Base-by-base conservation (phyloP, 768 basidiomycete species). In the Gyrodon lividus region DNA sequence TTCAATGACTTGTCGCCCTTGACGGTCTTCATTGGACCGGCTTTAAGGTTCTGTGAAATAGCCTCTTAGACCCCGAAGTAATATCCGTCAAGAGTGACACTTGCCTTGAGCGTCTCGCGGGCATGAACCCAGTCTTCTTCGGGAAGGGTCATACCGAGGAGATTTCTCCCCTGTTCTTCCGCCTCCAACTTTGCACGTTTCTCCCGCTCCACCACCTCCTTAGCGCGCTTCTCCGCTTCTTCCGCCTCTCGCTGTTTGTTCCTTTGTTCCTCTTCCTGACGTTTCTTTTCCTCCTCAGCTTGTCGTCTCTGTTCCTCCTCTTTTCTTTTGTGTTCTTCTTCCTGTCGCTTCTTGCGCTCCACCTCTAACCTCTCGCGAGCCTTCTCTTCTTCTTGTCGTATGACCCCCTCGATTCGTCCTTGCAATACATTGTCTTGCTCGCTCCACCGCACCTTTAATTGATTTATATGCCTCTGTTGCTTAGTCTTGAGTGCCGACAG, bases 41-140 rank as follows among this genome's bases (percentile, higher is more conserved):
- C 67, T 72, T 94, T 94, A 46, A 90, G 72, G 46, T 68, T 64
- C 82, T 92, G 56, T 10, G 9, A 22, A 44, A 47, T 50, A 20
- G 17, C 59, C 56, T 6, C 54, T 67, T 51, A 65, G 60, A 44
- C 20, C 28, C 65, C 60, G 50, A 55, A 44, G 23, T 37, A 64
- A 61, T 62, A 16, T 50, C 55, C 51, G 51, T 51, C 41, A 22
- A 37, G 24, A n/a, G 22, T 43, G 17, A 19, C 43, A 17, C 73
- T 47, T 66, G 85, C 89, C 72, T 73, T 72, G 28, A 89, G 71
- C 33, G 70, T 72, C 23, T 69, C 65, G 17, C 86, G 77, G 8
- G 81, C 83, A 26, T 73, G 66, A 38, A 66, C 57, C 88, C 88
- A 91, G 59, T 92, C 87, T 17, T 84, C 81, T 34, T 75, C 74